Conservation (phyloP, 2,329 filamentous ascomycete genomes). For the Coniosporium tulheliwenetii region DNA sequence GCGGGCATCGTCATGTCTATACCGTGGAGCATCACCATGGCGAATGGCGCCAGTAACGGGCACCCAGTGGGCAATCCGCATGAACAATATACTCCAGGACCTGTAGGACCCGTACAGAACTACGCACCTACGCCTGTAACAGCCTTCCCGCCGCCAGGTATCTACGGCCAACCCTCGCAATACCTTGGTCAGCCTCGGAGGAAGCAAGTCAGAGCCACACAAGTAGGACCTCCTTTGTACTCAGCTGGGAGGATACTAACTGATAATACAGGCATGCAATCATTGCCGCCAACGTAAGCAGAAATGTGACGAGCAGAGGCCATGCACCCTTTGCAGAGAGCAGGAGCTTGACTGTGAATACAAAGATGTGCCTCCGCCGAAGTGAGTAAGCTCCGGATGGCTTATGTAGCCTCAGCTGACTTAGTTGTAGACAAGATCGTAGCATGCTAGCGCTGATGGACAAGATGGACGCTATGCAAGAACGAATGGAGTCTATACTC, state of each 20-base stretch:
- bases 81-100: constrained; percentile 15
- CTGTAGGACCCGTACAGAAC: constrained; percentile 12
- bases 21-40: constrained; percentile 17
- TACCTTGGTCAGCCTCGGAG: constrained; percentile 2
- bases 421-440: constrained; percentile 24
- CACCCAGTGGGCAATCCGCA: constrained; percentile 14
- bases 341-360: constrained; percentile 76
- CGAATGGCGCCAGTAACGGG: constrained; percentile 15
- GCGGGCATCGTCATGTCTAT: constrained; percentile 16
- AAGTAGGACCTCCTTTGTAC: constrained; percentile 5
- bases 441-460: constrained; percentile 34
- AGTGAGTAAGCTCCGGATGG: constrained; percentile 40
- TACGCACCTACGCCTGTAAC: constrained; percentile 15
- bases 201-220: constrained; percentile 21
- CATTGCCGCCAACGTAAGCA: constrained; percentile 77
- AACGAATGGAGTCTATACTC: constrained; percentile 13
- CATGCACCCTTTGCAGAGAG: constrained; percentile 74
- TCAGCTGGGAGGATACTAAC: background rate
- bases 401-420: constrained; percentile 7
- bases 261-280: constrained; percentile 58
- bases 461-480: constrained; percentile 23
- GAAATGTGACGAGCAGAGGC: constrained; percentile 78
- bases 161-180: constrained; percentile 4
- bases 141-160: constrained; percentile 10
- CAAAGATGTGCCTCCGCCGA: constrained; percentile 78